Percentiles rank a stretch among this genome's conserved stretches.
Conservation (phyloP, 106 monocot genomes). For the Dioscorea zingiberensis region DNA sequence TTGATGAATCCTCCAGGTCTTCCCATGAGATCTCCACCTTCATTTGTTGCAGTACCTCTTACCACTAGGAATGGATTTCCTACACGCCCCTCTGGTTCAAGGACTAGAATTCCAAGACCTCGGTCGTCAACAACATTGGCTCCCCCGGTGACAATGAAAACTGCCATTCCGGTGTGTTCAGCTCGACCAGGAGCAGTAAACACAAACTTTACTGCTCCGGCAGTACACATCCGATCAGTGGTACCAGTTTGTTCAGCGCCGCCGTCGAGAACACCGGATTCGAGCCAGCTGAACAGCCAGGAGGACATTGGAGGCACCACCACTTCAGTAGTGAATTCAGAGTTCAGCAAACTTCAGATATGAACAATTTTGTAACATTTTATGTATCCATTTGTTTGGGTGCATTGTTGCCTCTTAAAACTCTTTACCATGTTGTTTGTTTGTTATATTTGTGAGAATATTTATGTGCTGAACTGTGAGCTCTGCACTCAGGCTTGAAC, state of each 20-base stretch:
- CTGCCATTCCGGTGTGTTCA: conserved; percentile 31
- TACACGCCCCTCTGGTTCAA: neutral
- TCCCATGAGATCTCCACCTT: neutral
- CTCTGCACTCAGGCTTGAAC: too few relatives aligned
- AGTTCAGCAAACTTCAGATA: conserved; percentile 10
- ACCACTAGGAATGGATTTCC: neutral
- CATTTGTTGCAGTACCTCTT: neutral
- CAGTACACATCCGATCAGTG: conserved; percentile 18
- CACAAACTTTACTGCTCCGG: conserved; percentile 3
- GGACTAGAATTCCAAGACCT: neutral
- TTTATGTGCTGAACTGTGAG: too few relatives aligned
- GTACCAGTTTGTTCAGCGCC: conserved; percentile 12
- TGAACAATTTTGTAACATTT: conserved; percentile 12
- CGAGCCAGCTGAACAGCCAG: neutral
- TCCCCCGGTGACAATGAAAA: conserved; percentile 41
- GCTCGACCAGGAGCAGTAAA: conserved; percentile 14
- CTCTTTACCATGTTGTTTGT: too few relatives aligned
- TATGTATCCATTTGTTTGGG: too few relatives aligned
- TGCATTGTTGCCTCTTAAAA: too few relatives aligned
- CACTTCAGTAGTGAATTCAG: neutral
- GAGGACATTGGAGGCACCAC: conserved; percentile 8
- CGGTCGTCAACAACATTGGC: conserved; percentile 17
- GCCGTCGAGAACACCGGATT: neutral
- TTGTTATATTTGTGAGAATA: too few relatives aligned
- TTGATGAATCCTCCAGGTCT: neutral